Evolutionary conservation across 495 filamentous ascomycete species (phyloP), one percentile per base, ranked within the genome.

Genomic region (Bombardia bombarda): DNA sequence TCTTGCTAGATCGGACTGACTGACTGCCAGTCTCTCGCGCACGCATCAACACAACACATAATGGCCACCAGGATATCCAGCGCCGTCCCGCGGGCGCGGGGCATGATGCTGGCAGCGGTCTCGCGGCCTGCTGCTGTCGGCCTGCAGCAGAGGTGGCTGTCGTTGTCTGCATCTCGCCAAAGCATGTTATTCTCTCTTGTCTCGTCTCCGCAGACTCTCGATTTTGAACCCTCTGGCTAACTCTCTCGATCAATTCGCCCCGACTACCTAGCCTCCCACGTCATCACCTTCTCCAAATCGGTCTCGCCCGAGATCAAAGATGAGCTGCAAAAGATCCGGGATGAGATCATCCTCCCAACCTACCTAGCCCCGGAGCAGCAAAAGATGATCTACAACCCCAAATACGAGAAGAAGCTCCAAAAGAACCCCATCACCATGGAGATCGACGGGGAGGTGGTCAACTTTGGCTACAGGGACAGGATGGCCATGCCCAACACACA

Each of bases 291-390:
- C 50, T 42, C 48, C 3, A 47, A 52, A 4, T 49, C 58, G 8
- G 65, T 59, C 4, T 53, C 54, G 6, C 41, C 57, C n/a, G 51
- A 62, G 18, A 62, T 73, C 32, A 49, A 67, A 41, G 31, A 55
- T 20, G 26, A 60, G 13, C 72, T 83, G 44, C 45, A 57, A 42
- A 65, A 52, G n/a, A 73, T 84, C 61, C 79, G 80, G 45, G 52
- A 73, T 44, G 69, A 80, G 35, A 63, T 83, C 55, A 78, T 90
- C 60, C 70, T 87, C 12, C 81, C 83, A 1, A 51, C 63, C 7
- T 77, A 78, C 50, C 75, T 90, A 3, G 52, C 65, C n/a, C 38
- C 45, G 10, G 64, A 63, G 2, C 80, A 85, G 50, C 68, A 67
- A 49, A 69, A 68, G 37, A 69, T 73, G 35, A 64, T 85, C 42